These are phyloP conservation scores for Ophiostoma sp. DNA, from an alignment of 2,329 filamentous ascomycete species.

Conservation along the genomic window DNA sequence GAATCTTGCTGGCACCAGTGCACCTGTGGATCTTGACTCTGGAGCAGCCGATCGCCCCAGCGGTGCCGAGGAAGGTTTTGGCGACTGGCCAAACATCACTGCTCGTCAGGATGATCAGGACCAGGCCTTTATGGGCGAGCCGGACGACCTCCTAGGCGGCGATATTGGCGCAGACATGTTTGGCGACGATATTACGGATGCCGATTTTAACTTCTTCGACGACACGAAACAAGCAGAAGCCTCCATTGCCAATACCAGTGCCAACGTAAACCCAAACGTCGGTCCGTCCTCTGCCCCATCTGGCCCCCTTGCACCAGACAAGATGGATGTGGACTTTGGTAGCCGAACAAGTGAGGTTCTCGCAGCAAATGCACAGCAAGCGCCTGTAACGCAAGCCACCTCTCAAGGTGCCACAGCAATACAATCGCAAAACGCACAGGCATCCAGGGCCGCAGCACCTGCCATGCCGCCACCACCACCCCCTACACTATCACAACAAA, in stretches of 20 bases:
- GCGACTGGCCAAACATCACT: conserved; percentile 46
- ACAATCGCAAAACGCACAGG: background rate
- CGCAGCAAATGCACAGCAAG: background rate
- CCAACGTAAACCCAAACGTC: background rate
- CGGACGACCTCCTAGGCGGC: conserved; percentile 65
- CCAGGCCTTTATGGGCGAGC: conserved; percentile 47
- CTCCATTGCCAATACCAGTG: conserved; percentile 29
- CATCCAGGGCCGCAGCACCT: background rate
- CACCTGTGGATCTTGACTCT: conserved; percentile 43
- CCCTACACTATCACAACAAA: background rate
- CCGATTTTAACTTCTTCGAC: conserved; percentile 83
- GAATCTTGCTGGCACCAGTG: conserved; percentile 40
- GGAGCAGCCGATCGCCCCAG: conserved; percentile 33
- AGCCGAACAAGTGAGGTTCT: background rate
- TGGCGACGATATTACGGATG: conserved; percentile 76
- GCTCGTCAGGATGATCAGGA: conserved; percentile 48
- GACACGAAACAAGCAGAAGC: conserved; percentile 58
- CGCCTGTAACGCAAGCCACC: background rate
- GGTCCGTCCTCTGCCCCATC: background rate
- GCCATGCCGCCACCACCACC: conserved; percentile 10
- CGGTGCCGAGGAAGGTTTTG: conserved; percentile 36
- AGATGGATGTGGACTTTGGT: conserved; percentile 22
- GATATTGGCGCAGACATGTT: conserved; percentile 71
- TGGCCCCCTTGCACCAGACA: background rate
- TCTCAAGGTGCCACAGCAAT: background rate